These are phyloP conservation scores for Pseudogymnoascus sp. DNA, from an alignment of 2,329 filamentous ascomycete genomes.

Conservation along the genomic window DNA sequence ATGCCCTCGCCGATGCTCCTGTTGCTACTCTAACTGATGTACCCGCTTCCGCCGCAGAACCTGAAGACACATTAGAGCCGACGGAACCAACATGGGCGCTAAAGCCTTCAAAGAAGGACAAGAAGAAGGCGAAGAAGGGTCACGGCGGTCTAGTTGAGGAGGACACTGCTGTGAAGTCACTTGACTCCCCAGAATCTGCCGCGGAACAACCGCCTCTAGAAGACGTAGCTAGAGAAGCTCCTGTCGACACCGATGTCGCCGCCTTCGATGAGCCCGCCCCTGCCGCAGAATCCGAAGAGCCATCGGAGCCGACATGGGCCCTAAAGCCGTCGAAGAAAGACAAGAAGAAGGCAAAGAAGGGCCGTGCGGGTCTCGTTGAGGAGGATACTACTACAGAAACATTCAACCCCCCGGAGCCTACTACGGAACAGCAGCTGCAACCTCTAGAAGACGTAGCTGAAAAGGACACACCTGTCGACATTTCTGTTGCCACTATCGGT, in stretches of 20 bases:
- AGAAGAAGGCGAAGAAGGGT: slow-evolving; percentile 23
- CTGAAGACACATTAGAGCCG: neutral
- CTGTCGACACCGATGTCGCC: neutral
- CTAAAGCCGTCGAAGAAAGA: slow-evolving; percentile 32
- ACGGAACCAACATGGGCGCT: neutral
- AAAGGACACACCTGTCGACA: neutral
- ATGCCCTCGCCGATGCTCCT: neutral
- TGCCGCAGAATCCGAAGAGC: neutral
- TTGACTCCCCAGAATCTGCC: neutral
- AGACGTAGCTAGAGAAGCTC: neutral
- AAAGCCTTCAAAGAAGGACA: slow-evolving; percentile 30
- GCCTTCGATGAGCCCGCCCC: neutral
- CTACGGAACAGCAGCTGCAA: neutral
- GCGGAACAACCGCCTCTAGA: neutral
- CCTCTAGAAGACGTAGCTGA: neutral
- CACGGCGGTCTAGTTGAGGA: neutral
- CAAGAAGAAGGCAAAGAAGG: slow-evolving; percentile 32
- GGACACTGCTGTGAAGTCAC: neutral
- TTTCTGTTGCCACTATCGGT: neutral
- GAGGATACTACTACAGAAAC: neutral
- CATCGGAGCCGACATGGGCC: neutral
- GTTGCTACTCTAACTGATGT: neutral
- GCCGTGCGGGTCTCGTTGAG: slow-evolving; percentile 12
- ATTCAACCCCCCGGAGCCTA: neutral
- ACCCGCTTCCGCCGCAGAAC: neutral